Evolutionary conservation across 805 yeast genomes (phyloP).

Genomic region (Lipomyces japonicus): DNA sequence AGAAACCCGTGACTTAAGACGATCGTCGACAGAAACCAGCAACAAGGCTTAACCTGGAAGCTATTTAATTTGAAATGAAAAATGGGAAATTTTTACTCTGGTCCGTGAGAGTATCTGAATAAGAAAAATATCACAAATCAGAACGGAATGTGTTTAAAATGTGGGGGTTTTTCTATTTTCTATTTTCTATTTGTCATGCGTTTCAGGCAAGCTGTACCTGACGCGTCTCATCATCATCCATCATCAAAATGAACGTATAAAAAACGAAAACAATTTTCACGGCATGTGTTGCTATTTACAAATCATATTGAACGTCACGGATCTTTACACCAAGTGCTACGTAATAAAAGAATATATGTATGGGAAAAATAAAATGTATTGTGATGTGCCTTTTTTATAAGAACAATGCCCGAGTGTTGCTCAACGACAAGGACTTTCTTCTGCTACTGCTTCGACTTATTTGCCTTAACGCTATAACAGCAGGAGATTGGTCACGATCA

Average conservation of each 20-base stretch:
- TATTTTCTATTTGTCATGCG: no score
- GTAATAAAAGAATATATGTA: background rate
- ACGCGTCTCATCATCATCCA: background rate
- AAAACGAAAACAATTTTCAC: background rate
- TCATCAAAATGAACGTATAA: background rate
- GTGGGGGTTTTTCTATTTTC: no score
- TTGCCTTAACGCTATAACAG: background rate
- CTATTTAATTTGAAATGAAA: no score
- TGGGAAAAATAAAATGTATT: background rate
- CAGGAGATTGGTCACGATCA: background rate
- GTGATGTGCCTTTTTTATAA: background rate
- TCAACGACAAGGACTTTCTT: slow-evolving; percentile 10
- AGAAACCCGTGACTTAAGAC: no score
- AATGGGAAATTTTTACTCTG: no score
- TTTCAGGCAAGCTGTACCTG: background rate
- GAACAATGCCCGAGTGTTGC: slow-evolving; percentile 11
- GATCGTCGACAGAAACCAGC: no score
- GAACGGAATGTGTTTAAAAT: no score
- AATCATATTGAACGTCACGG: background rate
- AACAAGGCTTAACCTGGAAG: no score
- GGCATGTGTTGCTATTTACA: no score
- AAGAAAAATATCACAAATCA: no score
- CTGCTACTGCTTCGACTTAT: background rate
- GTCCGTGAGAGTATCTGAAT: no score
- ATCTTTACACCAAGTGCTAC: background rate